Base-by-base conservation (phyloP, 805 yeast genomes). In the Candida namnaoensis region DNA sequence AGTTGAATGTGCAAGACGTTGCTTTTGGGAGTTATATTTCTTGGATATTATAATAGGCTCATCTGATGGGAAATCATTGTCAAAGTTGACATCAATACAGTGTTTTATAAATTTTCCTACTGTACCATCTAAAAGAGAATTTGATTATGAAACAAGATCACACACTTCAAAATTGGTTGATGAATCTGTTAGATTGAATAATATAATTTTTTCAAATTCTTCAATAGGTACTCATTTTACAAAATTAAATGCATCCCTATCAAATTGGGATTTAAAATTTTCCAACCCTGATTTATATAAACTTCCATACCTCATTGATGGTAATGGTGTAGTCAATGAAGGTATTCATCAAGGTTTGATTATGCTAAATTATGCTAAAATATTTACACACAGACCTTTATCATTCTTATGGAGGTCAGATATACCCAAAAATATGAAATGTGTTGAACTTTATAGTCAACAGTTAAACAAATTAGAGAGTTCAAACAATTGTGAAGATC, bases 301-400 rank as follows among this genome's bases (percentile, higher is more conserved):
- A 40, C 55, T 68, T 9, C 76, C 77, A 1, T 64, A 63, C 41
- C 53, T 74, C 28, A 61, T 74, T 11, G 62, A 66, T 46, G 49
- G 61, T 13, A 56, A 56, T 46, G 79, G 79, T 1, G 46, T 46
- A 6, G 72, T 74, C 11, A 74, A 74, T 49, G 78, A 74, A 43
- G 80, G 79, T 27, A 69, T 73, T 4, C 76, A 72, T 41, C 78
- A 74, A 47, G 65, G 77, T 1, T 60, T 69, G 9, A 59, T 72
- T 42, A 53, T 74, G 53, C 59, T 68, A 40, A 69, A 69, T 43
- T 74, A 74, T 53, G 77, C 79, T 1, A 71, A 69, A 46, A 71
- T 74, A n/a, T 74, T 73, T 47, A 70, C 74, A 4, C 77, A 74
- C 52, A 53, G 79, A 43, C 80, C 79, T 3, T 64, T 74, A 42